These are phyloP conservation scores for Penicillium sp. DNA, from an alignment of 2,329 filamentous ascomycete species.

Conservation along the genomic window DNA sequence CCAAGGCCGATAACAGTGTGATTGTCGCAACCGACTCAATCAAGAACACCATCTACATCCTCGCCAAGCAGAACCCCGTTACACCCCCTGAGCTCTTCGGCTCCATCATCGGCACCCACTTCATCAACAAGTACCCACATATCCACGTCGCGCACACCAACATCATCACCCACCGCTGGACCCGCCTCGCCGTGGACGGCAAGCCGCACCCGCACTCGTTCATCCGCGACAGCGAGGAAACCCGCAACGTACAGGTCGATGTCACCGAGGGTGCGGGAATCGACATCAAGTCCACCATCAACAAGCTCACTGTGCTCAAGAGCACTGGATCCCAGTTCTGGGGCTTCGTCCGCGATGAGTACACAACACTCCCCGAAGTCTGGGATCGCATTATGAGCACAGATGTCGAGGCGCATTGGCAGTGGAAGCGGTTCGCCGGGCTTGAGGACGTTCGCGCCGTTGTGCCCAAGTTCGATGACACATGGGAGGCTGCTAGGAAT, in stretches of 20 bases:
- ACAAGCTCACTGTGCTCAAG: conserved; percentile 87
- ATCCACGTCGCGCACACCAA: conserved; percentile 83
- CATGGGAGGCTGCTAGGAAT: conserved; percentile 75
- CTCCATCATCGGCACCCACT: conserved; percentile 82
- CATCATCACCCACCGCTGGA: conserved; percentile 87
- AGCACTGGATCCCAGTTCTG: conserved; percentile 96
- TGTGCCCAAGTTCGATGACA: conserved; percentile 73
- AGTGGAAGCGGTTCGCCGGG: conserved; percentile 74
- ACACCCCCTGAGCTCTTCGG: conserved; percentile 93
- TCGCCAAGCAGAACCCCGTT: conserved; percentile 90
- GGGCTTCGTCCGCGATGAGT: conserved; percentile 91
- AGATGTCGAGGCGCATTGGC: conserved; percentile 85
- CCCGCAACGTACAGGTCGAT: conserved; percentile 77
- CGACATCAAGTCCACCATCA: conserved; percentile 76
- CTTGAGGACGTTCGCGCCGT: conserved; percentile 70
- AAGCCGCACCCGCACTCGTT: conserved; percentile 95
- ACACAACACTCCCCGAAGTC: conserved; percentile 85
- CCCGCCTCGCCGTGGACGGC: conserved; percentile 83
- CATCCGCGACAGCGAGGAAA: conserved; percentile 86
- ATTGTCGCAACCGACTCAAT: conserved; percentile 97
- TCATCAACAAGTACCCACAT: conserved; percentile 84
- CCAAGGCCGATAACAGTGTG: conserved; percentile 88
- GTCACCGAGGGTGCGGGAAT: conserved; percentile 72
- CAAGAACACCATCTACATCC: conserved; percentile 96
- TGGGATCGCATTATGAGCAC: conserved; percentile 97